Conservation (phyloP, 345 rosid genomes). For the Moricandia moricandioides region DNA sequence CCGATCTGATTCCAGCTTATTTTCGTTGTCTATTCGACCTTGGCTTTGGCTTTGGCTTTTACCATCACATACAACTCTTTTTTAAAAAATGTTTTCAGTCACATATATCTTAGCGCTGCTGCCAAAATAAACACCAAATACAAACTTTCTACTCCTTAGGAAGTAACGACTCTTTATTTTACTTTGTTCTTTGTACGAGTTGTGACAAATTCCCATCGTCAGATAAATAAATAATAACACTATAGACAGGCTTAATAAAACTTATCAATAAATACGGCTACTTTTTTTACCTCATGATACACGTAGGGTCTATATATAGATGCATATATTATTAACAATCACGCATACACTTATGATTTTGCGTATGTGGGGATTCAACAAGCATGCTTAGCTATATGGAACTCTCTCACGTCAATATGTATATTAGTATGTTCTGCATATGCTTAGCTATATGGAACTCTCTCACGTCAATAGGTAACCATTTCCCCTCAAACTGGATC, state of each 20-base stretch:
- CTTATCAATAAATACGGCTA: background rate
- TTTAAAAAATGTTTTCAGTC: background rate
- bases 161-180: constrained; percentile 14
- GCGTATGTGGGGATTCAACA: background rate
- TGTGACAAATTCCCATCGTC: background rate
- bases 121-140: background rate
- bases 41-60: constrained; percentile 37
- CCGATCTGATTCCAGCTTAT: constrained; percentile 34
- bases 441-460: too few species aligned
- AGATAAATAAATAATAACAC: background rate
- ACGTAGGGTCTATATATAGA: background rate
- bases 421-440: background rate
- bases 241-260: background rate
- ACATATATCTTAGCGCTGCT: background rate
- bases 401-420: background rate
- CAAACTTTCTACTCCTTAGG: background rate
- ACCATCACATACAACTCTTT: constrained; percentile 2
- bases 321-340: background rate
- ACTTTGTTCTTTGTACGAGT: constrained; percentile 18
- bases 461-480: background rate
- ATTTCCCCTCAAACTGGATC: background rate
- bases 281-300: background rate
- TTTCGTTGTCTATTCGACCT: constrained; percentile 38
- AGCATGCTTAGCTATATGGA: constrained; percentile 10
- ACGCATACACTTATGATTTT: background rate